A percentile compares a stretch with the other conserved stretches of the same genome.
These are phyloP conservation scores for Trypanosoma lewisi DNA, from an alignment of 208 protist species.

Conservation along the genomic window DNA sequence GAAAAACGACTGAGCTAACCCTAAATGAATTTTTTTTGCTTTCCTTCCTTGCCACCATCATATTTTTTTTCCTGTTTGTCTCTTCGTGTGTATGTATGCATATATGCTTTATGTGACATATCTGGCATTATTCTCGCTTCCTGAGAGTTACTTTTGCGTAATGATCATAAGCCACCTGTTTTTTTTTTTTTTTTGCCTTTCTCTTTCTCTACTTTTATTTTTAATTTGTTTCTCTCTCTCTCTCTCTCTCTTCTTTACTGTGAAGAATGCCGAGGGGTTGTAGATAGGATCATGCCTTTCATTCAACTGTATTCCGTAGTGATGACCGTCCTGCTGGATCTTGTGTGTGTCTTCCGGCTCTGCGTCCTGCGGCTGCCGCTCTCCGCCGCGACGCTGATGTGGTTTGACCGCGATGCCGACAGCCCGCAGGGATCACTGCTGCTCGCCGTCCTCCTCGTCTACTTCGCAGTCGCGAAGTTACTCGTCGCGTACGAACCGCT, in stretches of 20 bases:
- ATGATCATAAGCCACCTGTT: too few species aligned
- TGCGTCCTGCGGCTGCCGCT: conserved; percentile 9
- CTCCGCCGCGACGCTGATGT: conserved; percentile 25
- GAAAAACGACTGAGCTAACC: conserved; percentile 22
- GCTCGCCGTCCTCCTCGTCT: conserved; percentile 36
- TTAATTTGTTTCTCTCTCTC: not conserved
- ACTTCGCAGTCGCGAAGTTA: conserved; percentile 42
- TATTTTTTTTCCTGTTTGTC: conserved; percentile 9
- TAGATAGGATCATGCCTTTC: conserved; percentile 26
- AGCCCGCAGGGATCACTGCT: conserved; percentile 35
- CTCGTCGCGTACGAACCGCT: conserved; percentile 55
- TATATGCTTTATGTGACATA: conserved; percentile 12
- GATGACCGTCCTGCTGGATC: conserved; percentile 17
- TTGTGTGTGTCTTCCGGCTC: conserved; percentile 16
- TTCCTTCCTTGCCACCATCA: too few species aligned
- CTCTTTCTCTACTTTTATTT: not conserved
- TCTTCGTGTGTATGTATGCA: conserved; percentile 1
- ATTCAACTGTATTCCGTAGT: conserved; percentile 56
- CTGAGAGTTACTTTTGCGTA: too few species aligned
- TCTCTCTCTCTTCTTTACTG: too few species aligned
- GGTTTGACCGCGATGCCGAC: conserved; percentile 47
- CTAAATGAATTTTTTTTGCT: too few species aligned
- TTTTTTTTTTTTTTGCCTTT: too few species aligned
- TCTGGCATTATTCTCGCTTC: not conserved
- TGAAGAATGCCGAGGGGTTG: too few species aligned